phyloP scores from a whole-genome alignment of 768 basidiomycete genomes.

The Suillus americanus region DNA sequence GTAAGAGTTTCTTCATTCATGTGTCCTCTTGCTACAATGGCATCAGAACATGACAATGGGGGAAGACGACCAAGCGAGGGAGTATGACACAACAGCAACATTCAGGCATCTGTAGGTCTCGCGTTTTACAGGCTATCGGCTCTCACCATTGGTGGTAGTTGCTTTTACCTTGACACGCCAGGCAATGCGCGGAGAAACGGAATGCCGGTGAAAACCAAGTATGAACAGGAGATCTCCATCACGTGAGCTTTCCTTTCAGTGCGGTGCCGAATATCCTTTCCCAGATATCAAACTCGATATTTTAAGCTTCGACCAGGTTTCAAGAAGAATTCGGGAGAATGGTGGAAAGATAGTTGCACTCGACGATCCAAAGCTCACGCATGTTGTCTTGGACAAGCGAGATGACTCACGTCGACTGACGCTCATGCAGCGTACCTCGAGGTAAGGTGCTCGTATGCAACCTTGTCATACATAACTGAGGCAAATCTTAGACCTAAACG shows the following conservation, averaged over 20 bases:
- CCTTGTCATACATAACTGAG: constrained; percentile 11
- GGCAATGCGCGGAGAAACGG: constrained; percentile 67
- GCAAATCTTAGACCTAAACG: constrained; percentile 64
- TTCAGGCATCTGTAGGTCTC: constrained; percentile 77
- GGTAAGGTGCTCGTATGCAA: constrained; percentile 47
- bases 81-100: constrained; percentile 77
- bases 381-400: constrained; percentile 81
- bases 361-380: constrained; percentile 78
- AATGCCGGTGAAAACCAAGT: constrained; percentile 55
- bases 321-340: constrained; percentile 55
- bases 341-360: constrained; percentile 75
- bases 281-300: neutral
- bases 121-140: neutral
- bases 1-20: constrained; percentile 8
- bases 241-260: constrained; percentile 42
- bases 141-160: constrained; percentile 40
- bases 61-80: constrained; percentile 63
- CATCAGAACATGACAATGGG: constrained; percentile 61
- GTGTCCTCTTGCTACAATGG: neutral
- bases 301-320: constrained; percentile 55
- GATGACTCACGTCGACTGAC: constrained; percentile 72
- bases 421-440: constrained; percentile 68
- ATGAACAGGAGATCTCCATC: constrained; percentile 50
- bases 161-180: constrained; percentile 87
- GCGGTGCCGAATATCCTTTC: neutral